Evolutionary conservation across 805 yeast genomes (phyloP), one percentile per base, ranked within the genome.

Genomic region (Kluyveromyces dobzhanskii): DNA sequence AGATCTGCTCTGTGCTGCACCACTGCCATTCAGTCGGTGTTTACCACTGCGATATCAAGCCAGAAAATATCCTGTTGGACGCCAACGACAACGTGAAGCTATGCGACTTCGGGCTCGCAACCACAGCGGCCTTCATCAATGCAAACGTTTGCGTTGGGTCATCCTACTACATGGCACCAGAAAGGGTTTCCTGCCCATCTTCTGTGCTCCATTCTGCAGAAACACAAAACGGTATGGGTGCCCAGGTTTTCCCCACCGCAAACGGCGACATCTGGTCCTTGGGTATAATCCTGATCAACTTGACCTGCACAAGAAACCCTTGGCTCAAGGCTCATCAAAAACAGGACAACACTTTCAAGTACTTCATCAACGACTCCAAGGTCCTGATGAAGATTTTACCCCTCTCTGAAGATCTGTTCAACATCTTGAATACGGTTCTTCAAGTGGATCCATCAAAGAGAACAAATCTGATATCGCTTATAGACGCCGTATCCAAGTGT

Each of bases 1-100:
- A 92, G 62, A 71, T 92, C 58, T 68, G 90, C 31, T 84, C 87
- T 45, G 95, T 88, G 3, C 71, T 88, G 38, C 75, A 76, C 45
- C 84, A 80, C 63, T 84, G 94, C 53, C 97, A 90, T 59, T 69
- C 80, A 2, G 75, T 73, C 44, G 80, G 83, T n/a, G 76, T 90
- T 27, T 90, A 79, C 57, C 97, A 88, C 58, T 84, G 97, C 56
- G 97, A 88, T 62, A 76, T 88, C 47, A 92, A 92, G 65, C 98
- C 98, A 4, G 97, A 92, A 59, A 92, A 92, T 65, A 75, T 92
- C 41, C 66, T 92, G 52, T 77, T 87, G 61, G 53, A 68, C 73
- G 50, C 85, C 78, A 42, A 57, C 69, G 39, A 70, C 64, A 40
- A 65, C 81, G 41, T 73, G 71, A 46, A 67, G 80, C 44, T 90